Evolutionary conservation across 306 rosid species (phyloP).

Genomic region (Vigna hirtella): DNA sequence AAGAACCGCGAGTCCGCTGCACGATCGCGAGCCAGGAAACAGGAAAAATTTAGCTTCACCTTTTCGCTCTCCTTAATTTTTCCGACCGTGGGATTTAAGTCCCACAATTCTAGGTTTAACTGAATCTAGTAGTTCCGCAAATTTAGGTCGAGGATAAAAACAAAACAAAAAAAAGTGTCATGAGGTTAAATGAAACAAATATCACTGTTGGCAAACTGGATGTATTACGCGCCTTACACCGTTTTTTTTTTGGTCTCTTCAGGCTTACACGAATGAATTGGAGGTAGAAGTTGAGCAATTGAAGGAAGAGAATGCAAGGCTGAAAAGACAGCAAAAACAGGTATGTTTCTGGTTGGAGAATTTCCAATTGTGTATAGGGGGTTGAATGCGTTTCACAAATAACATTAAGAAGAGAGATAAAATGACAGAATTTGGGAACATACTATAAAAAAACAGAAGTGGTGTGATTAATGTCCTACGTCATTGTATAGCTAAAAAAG

Average conservation of each 20-base stretch:
- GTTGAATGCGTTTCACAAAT: too few relatives aligned
- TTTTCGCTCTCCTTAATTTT: background rate
- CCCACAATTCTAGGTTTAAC: background rate
- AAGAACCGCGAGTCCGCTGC: slow-evolving; percentile 97
- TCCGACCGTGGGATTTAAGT: background rate
- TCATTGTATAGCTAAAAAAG: background rate
- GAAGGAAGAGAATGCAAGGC: slow-evolving; percentile 71
- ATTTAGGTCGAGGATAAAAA: background rate
- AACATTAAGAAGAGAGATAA: background rate
- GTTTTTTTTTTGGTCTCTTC: slow-evolving; percentile 15
- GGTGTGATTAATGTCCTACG: background rate
- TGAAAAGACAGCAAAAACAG: slow-evolving; percentile 70
- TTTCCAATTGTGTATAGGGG: too few relatives aligned
- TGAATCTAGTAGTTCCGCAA: background rate
- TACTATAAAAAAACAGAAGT: background rate
- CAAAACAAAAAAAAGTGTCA: background rate
- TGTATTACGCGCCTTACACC: background rate
- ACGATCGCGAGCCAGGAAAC: slow-evolving; percentile 90
- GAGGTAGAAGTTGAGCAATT: slow-evolving; percentile 65
- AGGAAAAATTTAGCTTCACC: slow-evolving; percentile 54
- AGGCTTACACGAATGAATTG: slow-evolving; percentile 90
- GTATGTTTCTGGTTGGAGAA: slow-evolving; percentile 37
- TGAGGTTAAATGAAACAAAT: background rate
- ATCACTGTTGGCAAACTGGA: background rate
- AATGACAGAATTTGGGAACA: background rate